phyloP scores from a whole-genome alignment of 208 protist species.

The Leptomonas seymouri region DNA sequence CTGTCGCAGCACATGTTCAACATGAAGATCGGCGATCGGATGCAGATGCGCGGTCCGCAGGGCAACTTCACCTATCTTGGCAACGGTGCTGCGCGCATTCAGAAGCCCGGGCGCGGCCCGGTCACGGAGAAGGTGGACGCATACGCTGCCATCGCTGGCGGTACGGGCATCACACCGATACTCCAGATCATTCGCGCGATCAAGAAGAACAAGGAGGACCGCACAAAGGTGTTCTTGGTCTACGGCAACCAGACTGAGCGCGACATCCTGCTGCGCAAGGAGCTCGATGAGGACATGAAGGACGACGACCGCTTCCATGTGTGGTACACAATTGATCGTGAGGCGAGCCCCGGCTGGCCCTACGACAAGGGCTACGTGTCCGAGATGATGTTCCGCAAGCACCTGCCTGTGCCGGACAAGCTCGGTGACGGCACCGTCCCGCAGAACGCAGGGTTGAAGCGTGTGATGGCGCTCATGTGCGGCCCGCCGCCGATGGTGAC shows the following conservation, averaged over 20 bases:
- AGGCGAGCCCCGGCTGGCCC: slow-evolving; percentile 53
- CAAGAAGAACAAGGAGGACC: slow-evolving; percentile 65
- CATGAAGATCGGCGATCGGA: slow-evolving; percentile 76
- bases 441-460: slow-evolving; percentile 37
- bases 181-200: slow-evolving; percentile 92
- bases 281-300: slow-evolving; percentile 75
- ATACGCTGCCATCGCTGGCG: slow-evolving; percentile 76
- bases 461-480: slow-evolving; percentile 80
- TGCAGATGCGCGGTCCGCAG: slow-evolving; percentile 89
- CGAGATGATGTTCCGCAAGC: slow-evolving; percentile 77
- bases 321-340: slow-evolving; percentile 80
- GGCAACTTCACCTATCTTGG: slow-evolving; percentile 91
- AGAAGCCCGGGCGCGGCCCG: slow-evolving; percentile 32
- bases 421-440: slow-evolving; percentile 29
- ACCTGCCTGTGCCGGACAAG: slow-evolving; percentile 52
- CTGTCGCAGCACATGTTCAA: slow-evolving; percentile 89
- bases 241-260: slow-evolving; percentile 89
- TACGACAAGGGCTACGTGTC: slow-evolving; percentile 71
- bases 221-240: slow-evolving; percentile 83
- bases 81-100: slow-evolving; percentile 34
- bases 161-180: slow-evolving; percentile 94
- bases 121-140: slow-evolving; percentile 42
- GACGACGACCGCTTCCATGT: slow-evolving; percentile 58
- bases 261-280: slow-evolving; percentile 91
- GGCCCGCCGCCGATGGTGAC: slow-evolving; percentile 89